phyloP scores from a whole-genome alignment of 1,139 yeast genomes.

The Candida dubliniensis region DNA sequence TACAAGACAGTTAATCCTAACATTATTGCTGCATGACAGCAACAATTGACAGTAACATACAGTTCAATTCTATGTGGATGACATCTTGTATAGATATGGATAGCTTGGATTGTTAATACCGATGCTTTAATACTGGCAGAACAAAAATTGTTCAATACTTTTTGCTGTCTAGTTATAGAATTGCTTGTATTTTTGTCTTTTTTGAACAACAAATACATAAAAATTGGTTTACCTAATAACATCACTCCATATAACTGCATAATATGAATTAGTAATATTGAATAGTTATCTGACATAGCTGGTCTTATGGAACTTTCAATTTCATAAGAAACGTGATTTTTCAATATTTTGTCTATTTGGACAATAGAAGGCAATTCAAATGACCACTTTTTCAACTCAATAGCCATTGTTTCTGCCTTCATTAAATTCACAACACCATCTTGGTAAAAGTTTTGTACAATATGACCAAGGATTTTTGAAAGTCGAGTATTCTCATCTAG shows the following conservation, averaged over 20 bases:
- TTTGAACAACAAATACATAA: conserved; percentile 24
- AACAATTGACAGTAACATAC: conserved; percentile 14
- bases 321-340: conserved; percentile 11
- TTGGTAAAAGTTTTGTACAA: conserved; percentile 23
- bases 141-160: conserved; percentile 16
- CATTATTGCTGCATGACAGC: conserved; percentile 16
- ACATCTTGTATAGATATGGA: conserved; percentile 14
- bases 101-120: conserved; percentile 17
- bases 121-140: conserved; percentile 18
- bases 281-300: conserved; percentile 15
- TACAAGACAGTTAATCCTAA: conserved; percentile 15
- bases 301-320: conserved; percentile 4
- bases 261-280: conserved; percentile 35
- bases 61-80: conserved; percentile 16
- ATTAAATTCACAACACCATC: conserved; percentile 33
- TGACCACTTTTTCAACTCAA: conserved; percentile 37
- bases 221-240: conserved; percentile 44
- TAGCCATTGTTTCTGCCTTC: conserved; percentile 35
- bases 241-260: conserved; percentile 41
- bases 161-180: conserved; percentile 12
- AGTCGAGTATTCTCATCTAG: conserved; percentile 11
- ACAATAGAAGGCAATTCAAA: conserved; percentile 26
- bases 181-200: conserved; percentile 4
- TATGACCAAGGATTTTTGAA: conserved; percentile 27
- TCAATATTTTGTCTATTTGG: conserved; percentile 22